Evolutionary conservation across 495 filamentous ascomycete genomes (phyloP).

Genomic region (Aspergillus avenaceus): DNA sequence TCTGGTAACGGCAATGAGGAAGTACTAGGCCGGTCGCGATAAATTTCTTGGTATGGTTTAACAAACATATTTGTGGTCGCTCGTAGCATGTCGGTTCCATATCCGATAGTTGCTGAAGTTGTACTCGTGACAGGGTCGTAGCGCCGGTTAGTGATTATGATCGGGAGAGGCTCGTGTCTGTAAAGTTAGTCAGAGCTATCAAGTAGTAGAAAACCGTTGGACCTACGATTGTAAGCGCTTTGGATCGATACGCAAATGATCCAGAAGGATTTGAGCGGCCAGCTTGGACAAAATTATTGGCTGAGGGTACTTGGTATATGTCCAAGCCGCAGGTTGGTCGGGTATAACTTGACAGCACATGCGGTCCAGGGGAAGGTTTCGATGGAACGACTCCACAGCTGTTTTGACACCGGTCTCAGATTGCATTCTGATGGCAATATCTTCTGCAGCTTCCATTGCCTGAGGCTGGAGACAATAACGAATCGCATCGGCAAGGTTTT

Average conservation of each 20-base stretch:
- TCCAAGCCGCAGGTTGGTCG: constrained; percentile 66
- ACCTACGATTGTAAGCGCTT: constrained; percentile 52
- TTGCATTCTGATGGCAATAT: constrained; percentile 59
- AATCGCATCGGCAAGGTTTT: constrained; percentile 66
- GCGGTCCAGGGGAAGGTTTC: constrained; percentile 51
- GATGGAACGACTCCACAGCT: constrained; percentile 68
- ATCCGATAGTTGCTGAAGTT: constrained; percentile 28
- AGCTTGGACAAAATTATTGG: constrained; percentile 56
- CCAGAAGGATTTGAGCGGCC: constrained; percentile 61
- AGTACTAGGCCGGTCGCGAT: constrained; percentile 9
- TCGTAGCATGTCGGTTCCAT: constrained; percentile 25
- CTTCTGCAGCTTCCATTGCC: constrained; percentile 49
- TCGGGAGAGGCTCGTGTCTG: constrained; percentile 22
- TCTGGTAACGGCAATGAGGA: neutral
- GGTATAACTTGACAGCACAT: constrained; percentile 68
- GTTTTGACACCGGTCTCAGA: constrained; percentile 69
- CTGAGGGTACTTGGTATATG: constrained; percentile 44
- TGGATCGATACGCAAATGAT: constrained; percentile 55
- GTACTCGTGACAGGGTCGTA: constrained; percentile 46
- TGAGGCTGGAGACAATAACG: constrained; percentile 57
- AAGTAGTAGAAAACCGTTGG: neutral
- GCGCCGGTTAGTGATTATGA: constrained; percentile 31
- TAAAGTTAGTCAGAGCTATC: neutral
- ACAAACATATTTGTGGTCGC: constrained; percentile 27
- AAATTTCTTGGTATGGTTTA: constrained; percentile 28